Percentiles rank a stretch among this genome's conserved stretches.
phyloP scores from a whole-genome alignment of 75 land plant genomes.

The Pinus taeda region DNA sequence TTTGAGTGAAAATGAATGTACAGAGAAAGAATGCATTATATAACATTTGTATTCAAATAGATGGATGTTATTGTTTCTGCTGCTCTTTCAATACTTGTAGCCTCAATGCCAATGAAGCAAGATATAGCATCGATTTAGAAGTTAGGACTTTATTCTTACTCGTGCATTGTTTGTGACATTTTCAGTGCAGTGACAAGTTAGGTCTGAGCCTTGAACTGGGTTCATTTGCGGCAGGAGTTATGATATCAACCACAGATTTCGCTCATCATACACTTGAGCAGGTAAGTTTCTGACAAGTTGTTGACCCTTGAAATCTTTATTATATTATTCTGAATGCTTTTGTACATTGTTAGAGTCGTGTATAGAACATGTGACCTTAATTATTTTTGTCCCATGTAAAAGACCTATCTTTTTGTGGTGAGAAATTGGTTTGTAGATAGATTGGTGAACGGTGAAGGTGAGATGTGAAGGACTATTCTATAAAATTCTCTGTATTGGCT shows the following conservation, averaged over 20 bases:
- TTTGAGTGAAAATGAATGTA: neutral
- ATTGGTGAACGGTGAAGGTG: no score
- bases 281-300: constrained; percentile 27
- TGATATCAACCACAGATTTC: constrained; percentile 98
- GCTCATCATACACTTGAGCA: constrained; percentile 96
- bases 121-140: neutral
- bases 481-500: no score
- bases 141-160: neutral
- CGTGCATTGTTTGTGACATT: neutral
- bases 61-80: neutral
- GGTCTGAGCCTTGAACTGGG: constrained; percentile 98
- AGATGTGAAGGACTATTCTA: no score
- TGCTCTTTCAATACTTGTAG: neutral
- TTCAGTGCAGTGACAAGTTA: constrained; percentile 97
- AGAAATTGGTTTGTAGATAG: no score
- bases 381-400: no score
- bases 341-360: no score
- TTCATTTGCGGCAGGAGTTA: constrained; percentile 98
- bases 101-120: neutral
- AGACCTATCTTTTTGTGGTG: no score
- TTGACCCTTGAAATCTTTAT: no score
- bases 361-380: no score
- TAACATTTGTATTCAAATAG: neutral
- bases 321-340: no score
- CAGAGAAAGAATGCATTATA: neutral